These are phyloP conservation scores for Xylaria hypoxylon DNA, from an alignment of 2,329 filamentous ascomycete genomes.

Conservation along the genomic window DNA sequence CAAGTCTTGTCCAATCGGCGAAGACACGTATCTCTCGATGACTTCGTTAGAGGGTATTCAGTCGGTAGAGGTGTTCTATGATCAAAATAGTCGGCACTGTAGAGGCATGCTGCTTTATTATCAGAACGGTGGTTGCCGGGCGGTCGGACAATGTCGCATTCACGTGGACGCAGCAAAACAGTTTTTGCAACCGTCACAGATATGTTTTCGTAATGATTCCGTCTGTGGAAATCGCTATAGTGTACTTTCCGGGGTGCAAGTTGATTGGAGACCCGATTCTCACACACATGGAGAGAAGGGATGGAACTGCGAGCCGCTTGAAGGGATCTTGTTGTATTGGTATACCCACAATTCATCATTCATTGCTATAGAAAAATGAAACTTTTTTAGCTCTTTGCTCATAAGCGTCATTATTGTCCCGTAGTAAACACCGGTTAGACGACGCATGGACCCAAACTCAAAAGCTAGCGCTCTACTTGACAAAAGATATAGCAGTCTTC, in stretches of 20 bases:
- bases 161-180: constrained; percentile 12
- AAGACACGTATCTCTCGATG: constrained; percentile 20
- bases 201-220: constrained; percentile 20
- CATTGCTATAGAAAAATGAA: constrained; percentile 22
- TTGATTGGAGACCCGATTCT: constrained; percentile 8
- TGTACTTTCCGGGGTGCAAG: not conserved
- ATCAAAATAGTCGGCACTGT: constrained; percentile 22
- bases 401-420: no score
- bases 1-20: constrained; percentile 13
- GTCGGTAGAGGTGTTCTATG: constrained; percentile 30
- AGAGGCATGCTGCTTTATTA: constrained; percentile 26
- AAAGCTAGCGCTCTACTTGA: no score
- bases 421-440: not conserved
- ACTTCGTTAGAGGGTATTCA: constrained; percentile 21
- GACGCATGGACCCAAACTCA: not conserved
- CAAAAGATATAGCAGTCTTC: not conserved
- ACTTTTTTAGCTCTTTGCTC: no score
- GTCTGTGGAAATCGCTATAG: not conserved
- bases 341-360: constrained; percentile 21
- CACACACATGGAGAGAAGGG: constrained; percentile 15
- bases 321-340: constrained; percentile 28
- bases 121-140: constrained; percentile 19
- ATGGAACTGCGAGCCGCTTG: constrained; percentile 25
- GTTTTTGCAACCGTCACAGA: constrained; percentile 15
- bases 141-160: constrained; percentile 30